A percentile compares a stretch with the other conserved stretches of the same genome.
Conservation (phyloP, 345 rosid species). For the Sonneratia caseolaris region DNA sequence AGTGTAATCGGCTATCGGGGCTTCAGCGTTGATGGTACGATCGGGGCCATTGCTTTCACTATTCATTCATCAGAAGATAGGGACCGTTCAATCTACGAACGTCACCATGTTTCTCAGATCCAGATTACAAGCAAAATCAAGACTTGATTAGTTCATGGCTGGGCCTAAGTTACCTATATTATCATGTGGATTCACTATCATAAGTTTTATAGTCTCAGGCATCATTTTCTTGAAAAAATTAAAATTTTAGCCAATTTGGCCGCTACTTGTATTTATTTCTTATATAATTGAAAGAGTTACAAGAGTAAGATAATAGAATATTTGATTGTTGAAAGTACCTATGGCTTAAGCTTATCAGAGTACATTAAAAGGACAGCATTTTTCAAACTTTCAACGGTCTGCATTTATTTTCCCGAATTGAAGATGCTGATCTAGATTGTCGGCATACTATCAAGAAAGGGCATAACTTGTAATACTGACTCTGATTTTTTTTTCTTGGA, state of each 20-base stretch:
- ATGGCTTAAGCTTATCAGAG: no score
- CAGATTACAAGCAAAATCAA: not conserved
- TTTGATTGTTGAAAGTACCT: no score
- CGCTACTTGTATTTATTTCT: no score
- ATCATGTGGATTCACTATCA: not conserved
- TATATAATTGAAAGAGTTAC: no score
- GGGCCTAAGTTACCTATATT: not conserved
- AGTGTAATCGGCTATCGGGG: constrained; percentile 30
- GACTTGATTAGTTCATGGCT: not conserved
- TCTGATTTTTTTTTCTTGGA: no score
- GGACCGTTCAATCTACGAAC: constrained; percentile 2
- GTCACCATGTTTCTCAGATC: not conserved
- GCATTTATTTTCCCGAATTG: not conserved
- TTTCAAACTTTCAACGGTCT: no score
- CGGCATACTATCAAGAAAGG: not conserved
- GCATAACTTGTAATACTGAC: not conserved
- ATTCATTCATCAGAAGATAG: not conserved
- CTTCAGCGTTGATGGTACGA: constrained; percentile 12
- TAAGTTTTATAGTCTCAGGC: not conserved
- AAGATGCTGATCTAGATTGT: not conserved
- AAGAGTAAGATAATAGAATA: no score
- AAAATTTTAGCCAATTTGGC: no score
- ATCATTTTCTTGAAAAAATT: not conserved
- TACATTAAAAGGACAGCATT: no score
- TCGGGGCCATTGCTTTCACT: not conserved